These are phyloP conservation scores for Phoenix dactylifera DNA, from an alignment of 176 grass and related monocot species.

Conservation along the genomic window DNA sequence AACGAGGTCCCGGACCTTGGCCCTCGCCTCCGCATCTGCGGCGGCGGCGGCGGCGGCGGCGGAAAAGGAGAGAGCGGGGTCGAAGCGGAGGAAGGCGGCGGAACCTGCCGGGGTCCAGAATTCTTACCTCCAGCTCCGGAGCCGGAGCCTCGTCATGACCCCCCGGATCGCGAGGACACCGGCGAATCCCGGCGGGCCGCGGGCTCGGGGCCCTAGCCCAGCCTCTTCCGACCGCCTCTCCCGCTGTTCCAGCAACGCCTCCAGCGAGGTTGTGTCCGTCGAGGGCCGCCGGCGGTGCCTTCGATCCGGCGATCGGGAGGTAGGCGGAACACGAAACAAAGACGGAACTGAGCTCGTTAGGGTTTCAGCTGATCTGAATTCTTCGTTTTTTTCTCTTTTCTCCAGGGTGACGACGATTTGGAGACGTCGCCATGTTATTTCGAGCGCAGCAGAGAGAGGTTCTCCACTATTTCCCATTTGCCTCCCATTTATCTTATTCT, in stretches of 20 bases:
- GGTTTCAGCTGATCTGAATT: not conserved
- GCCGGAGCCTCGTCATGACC: constrained; percentile 11
- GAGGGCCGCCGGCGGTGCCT: too few species aligned
- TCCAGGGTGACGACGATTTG: constrained; percentile 1
- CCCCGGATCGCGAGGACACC: not conserved
- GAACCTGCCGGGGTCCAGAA: not conserved
- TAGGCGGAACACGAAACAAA: not conserved
- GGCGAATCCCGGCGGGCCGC: not conserved
- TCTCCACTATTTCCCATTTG: not conserved
- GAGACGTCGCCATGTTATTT: not conserved
- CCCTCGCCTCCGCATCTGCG: not conserved
- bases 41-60: not conserved
- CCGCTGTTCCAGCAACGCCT: constrained; percentile 12
- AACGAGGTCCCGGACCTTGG: constrained; percentile 13
- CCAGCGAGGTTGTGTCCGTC: not conserved
- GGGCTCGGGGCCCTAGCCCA: not conserved
- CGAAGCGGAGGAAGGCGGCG: too few species aligned
- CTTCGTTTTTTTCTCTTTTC: not conserved
- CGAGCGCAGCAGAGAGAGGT: constrained; percentile 10
- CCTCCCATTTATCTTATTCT: too few species aligned
- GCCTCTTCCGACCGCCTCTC: not conserved
- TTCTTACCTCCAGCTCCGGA: constrained; percentile 12
- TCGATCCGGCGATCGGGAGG: not conserved
- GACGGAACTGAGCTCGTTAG: not conserved
- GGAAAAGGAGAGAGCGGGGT: not conserved